A percentile compares a stretch with the other conserved stretches of the same genome.
phyloP scores from a whole-genome alignment of 345 rosid species.

The Bruguiera sexangula region DNA sequence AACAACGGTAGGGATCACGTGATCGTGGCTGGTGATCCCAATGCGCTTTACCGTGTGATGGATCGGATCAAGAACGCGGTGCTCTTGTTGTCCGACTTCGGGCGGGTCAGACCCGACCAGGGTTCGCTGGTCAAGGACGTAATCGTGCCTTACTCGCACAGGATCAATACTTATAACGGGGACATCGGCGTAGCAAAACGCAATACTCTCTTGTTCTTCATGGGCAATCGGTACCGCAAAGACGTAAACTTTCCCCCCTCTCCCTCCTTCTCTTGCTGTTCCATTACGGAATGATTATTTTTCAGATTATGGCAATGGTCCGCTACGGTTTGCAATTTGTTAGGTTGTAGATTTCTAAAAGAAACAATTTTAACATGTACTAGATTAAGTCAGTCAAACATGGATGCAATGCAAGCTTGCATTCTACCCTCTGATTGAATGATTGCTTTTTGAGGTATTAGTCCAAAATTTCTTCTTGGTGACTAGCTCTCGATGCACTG shows the following conservation, averaged over 20 bases:
- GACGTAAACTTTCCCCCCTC: constrained; percentile 43
- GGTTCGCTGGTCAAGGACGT: constrained; percentile 91
- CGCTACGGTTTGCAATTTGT: too few relatives aligned
- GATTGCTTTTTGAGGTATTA: too few relatives aligned
- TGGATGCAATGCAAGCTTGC: too few relatives aligned
- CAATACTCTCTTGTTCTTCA: constrained; percentile 78
- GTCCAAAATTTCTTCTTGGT: too few relatives aligned
- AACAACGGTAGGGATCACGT: constrained; percentile 77
- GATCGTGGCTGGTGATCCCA: constrained; percentile 84
- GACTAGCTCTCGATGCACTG: too few relatives aligned
- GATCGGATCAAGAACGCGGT: constrained; percentile 67
- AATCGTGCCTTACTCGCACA: constrained; percentile 81
- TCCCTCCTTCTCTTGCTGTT: neutral
- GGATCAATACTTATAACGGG: constrained; percentile 66
- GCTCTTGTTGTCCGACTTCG: constrained; percentile 74
- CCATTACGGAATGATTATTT: neutral
- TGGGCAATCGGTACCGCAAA: constrained; percentile 95
- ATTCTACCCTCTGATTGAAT: too few relatives aligned
- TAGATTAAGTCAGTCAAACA: too few relatives aligned
- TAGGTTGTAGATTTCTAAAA: too few relatives aligned
- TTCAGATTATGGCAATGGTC: neutral
- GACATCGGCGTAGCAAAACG: constrained; percentile 59
- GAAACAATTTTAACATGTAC: too few relatives aligned
- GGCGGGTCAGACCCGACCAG: constrained; percentile 74
- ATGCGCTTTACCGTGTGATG: constrained; percentile 64